A percentile compares a stretch with the other conserved stretches of the same genome.
Conservation (phyloP, 192 early-diverging fungal genomes). For the Haplosporangium gracile region DNA sequence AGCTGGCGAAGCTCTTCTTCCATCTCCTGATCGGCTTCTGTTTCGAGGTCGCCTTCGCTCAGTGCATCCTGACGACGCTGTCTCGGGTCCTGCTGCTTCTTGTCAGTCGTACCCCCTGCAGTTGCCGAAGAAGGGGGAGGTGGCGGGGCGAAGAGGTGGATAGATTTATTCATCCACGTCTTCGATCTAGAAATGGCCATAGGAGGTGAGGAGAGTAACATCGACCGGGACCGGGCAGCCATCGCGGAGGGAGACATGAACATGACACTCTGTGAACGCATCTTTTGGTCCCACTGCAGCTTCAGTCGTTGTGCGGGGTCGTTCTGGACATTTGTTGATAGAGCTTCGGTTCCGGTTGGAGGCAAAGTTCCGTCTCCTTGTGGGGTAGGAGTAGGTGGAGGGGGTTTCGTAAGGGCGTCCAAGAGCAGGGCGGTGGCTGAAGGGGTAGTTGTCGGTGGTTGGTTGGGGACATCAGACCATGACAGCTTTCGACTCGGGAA, state of each 20-base stretch:
- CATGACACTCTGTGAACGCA: constrained; percentile 2
- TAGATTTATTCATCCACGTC: not conserved
- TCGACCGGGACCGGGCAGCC: not conserved
- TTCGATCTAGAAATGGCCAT: not conserved
- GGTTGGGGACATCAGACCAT: not conserved
- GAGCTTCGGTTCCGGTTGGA: not conserved
- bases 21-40: constrained; percentile 13
- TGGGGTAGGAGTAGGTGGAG: not conserved
- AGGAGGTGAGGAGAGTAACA: not conserved
- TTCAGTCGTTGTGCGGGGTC: not conserved
- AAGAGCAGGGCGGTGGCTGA: not conserved
- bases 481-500: not conserved
- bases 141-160: not conserved
- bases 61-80: not conserved
- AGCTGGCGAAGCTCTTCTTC: not conserved
- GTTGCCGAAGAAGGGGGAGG: not conserved
- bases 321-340: not conserved
- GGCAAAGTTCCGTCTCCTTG: not conserved
- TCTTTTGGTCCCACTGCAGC: not conserved
- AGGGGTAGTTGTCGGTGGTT: not conserved
- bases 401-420: not conserved
- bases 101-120: not conserved
- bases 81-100: not conserved
- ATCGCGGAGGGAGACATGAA: not conserved
- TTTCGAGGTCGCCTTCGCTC: not conserved